phyloP scores from a whole-genome alignment of 768 basidiomycete genomes.

The Artomyces pyxidatus region DNA sequence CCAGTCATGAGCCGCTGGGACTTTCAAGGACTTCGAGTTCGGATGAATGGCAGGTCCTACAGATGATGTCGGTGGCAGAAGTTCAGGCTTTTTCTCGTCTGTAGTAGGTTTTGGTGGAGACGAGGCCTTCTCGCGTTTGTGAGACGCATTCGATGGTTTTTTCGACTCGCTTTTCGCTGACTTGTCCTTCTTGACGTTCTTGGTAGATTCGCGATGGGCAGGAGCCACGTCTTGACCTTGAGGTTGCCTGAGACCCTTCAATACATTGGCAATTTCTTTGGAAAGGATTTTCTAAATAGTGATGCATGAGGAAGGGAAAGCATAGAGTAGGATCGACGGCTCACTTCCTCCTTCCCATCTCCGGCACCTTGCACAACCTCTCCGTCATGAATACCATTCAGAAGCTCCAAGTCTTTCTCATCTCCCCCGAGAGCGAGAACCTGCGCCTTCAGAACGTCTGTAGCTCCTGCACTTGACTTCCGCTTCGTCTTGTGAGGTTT shows the following conservation, averaged over 20 bases:
- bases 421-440: conserved; percentile 39
- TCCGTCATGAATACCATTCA: conserved; percentile 32
- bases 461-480: conserved; percentile 7
- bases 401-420: conserved; percentile 37
- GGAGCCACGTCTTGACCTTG: no score
- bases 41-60: no score
- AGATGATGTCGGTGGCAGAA: no score
- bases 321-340: conserved; percentile 21
- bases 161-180: not conserved
- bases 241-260: conserved; percentile 30
- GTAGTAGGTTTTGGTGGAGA: no score
- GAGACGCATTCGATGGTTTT: not conserved
- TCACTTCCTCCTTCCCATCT: conserved; percentile 18
- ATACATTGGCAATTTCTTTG: conserved; percentile 39
- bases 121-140: no score
- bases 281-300: conserved; percentile 27
- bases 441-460: conserved; percentile 22
- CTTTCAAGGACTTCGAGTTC: no score
- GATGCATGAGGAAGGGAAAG: not conserved
- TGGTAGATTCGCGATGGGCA: not conserved
- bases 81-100: no score
- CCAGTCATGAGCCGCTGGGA: conserved; percentile 43
- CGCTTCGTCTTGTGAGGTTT: conserved; percentile 3
- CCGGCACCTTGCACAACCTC: conserved; percentile 23
- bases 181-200: conserved; percentile 2